Percentiles rank a stretch among this genome's conserved stretches.
These are phyloP conservation scores for Chara braunii DNA, from an alignment of 139 green algal species.

Conservation along the genomic window DNA sequence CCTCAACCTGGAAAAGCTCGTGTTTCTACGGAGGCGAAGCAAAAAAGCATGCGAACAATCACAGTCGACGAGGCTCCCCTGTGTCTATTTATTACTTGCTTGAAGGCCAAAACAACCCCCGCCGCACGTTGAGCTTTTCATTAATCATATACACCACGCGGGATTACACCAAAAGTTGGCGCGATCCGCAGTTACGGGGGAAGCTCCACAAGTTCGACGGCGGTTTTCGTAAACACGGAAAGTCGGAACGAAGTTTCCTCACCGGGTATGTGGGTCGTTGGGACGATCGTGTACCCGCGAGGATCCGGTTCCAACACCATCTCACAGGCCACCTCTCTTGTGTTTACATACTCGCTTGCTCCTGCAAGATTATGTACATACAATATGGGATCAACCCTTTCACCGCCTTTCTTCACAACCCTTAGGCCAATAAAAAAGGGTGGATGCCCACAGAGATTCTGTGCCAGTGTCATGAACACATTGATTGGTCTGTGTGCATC, in stretches of 20 bases:
- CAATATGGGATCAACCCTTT: background rate
- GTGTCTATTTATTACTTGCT: too few species aligned
- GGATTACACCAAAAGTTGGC: too few species aligned
- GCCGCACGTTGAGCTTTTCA: too few species aligned
- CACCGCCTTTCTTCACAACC: slow-evolving; percentile 14
- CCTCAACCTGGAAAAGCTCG: too few species aligned
- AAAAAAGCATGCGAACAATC: too few species aligned
- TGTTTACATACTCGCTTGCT: slow-evolving; percentile 26
- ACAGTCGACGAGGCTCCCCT: too few species aligned
- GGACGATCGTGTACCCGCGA: slow-evolving; percentile 20
- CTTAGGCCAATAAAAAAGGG: slow-evolving; percentile 24
- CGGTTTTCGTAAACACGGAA: slow-evolving; percentile 22
- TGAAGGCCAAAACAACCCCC: too few species aligned
- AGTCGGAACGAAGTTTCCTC: slow-evolving; percentile 12
- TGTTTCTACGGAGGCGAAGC: too few species aligned
- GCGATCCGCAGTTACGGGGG: too few species aligned
- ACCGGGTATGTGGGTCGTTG: slow-evolving; percentile 13
- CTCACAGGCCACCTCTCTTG: slow-evolving; percentile 22
- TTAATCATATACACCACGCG: too few species aligned
- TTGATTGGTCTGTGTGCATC: background rate
- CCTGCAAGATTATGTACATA: slow-evolving; percentile 3
- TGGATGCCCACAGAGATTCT: background rate
- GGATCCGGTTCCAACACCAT: slow-evolving; percentile 6
- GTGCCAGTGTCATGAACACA: slow-evolving; percentile 33
- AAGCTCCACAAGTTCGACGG: background rate